These are phyloP conservation scores for Chlamydomonas asymmetrica DNA, from an alignment of 139 green algal genomes.

Conservation along the genomic window DNA sequence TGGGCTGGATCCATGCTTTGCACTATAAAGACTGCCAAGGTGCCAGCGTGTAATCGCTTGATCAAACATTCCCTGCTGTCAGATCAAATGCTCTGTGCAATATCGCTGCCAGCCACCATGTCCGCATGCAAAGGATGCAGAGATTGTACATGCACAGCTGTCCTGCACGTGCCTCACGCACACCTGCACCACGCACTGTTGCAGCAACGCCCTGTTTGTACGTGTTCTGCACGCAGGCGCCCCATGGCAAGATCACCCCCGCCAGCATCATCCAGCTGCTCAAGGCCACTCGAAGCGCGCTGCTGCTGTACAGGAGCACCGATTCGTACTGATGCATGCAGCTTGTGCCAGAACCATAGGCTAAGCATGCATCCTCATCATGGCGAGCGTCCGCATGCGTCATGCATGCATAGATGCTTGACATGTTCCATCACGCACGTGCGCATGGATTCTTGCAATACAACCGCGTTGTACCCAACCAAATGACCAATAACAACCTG, in stretches of 20 bases:
- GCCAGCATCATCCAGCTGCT: slow-evolving; percentile 20
- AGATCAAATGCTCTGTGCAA: no score
- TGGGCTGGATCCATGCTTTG: no score
- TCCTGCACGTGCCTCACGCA: no score
- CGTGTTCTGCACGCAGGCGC: slow-evolving; percentile 9
- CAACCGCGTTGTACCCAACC: background rate
- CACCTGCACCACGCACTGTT: background rate
- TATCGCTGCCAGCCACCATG: no score
- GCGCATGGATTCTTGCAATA: slow-evolving; percentile 1
- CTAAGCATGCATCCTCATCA: no score
- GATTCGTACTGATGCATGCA: background rate
- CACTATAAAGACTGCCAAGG: no score
- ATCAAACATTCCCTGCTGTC: no score
- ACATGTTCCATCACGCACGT: background rate
- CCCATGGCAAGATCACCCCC: background rate
- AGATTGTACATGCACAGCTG: no score
- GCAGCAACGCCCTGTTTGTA: background rate
- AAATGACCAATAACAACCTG: slow-evolving; percentile 1
- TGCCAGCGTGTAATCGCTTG: no score
- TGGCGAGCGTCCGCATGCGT: background rate
- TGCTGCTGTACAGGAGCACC: slow-evolving; percentile 30
- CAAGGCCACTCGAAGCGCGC: slow-evolving; percentile 9
- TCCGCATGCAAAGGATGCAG: no score
- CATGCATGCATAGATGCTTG: background rate
- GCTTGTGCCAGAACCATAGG: no score